Evolutionary conservation across 306 rosid genomes (phyloP), one percentile per base, ranked within the genome.

Genomic region (Hylodesmum podocarpum): DNA sequence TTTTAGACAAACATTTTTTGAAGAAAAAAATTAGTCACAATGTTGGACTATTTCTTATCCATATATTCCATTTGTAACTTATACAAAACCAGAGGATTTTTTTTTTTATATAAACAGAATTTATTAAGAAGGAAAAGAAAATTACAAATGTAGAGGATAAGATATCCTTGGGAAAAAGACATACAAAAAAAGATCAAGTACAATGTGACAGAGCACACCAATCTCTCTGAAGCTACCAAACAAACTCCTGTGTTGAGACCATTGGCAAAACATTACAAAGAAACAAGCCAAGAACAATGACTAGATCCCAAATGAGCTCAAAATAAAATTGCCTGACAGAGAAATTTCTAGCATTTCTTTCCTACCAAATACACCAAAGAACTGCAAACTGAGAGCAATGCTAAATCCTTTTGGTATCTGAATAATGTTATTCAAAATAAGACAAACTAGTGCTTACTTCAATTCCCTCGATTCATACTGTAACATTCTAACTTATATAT

Each of bases 41-140:
- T 27, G 59, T 39, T 46, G 50, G 25, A 75, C 22, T n/a, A 14
- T 54, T 15, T 39, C 65, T 74, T 44, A 66, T 22, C 21, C 73
- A 36, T 18, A 55, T 33, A 24, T 73, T 72, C 22, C 58, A 53
- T 66, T 34, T 49, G 43, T 58, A 73, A 51, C 40, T n/a, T 73
- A 16, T 18, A 73, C 27, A 14, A 62, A 6, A 57, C 34, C 36
- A 14, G 37, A 31, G 64, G 28, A 5, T 3, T 25, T 55, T 14
- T 36, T 9, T 5, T 13, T 63, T 1, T 27, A 24, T 10, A 27
- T 3, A 13, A 1, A 54, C 4, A 63, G 29, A 18, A 62, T 62
- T 33, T 62, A 7, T 49, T 49, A 19, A 18, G 6, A 63, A 33
- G 44, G 8, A 62, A 36, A 8, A 19, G 10, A 63, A n/a, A 33